These are phyloP conservation scores for Kalmusia sp. DNA, from an alignment of 2,329 filamentous ascomycete genomes.

Conservation along the genomic window DNA sequence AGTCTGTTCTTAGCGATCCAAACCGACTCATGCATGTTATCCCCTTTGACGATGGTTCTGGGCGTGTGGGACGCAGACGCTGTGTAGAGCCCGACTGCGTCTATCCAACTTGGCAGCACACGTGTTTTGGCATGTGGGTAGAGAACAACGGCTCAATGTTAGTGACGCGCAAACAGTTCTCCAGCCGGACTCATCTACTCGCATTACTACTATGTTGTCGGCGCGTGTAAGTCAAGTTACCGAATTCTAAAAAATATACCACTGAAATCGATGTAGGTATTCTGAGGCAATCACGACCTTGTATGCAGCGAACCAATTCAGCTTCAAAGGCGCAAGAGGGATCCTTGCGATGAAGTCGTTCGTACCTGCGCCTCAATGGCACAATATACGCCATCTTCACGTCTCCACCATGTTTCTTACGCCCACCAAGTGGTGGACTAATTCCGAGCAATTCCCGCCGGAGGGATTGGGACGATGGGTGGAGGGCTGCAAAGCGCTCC, in stretches of 20 bases:
- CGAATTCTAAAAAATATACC: too few species aligned
- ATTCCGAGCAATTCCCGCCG: constrained; percentile 1
- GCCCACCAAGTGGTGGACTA: background rate
- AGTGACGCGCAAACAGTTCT: too few species aligned
- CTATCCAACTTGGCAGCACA: constrained; percentile 20
- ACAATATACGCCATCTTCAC: constrained; percentile 11
- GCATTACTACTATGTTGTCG: constrained; percentile 13
- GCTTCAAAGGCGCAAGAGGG: constrained; percentile 14
- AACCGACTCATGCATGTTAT: constrained; percentile 14
- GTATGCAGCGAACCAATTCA: constrained; percentile 16
- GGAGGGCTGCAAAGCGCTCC: constrained; percentile 4
- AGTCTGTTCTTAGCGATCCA: constrained; percentile 11
- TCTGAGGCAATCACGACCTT: constrained; percentile 14
- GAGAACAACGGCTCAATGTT: background rate
- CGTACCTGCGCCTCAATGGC: constrained; percentile 8
- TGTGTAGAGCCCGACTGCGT: constrained; percentile 11
- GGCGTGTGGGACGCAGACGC: constrained; percentile 12
- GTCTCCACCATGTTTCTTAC: constrained; percentile 17
- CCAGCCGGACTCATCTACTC: constrained; percentile 6
- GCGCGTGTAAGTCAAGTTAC: constrained; percentile 13
- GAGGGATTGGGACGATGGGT: constrained; percentile 11
- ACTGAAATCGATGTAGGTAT: constrained; percentile 2
- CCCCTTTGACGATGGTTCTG: constrained; percentile 8
- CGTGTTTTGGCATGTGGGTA: constrained; percentile 14
- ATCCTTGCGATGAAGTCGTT: constrained; percentile 8